Conservation (phyloP, 2,329 filamentous ascomycete genomes). For the Dactylellina sp. region DNA sequence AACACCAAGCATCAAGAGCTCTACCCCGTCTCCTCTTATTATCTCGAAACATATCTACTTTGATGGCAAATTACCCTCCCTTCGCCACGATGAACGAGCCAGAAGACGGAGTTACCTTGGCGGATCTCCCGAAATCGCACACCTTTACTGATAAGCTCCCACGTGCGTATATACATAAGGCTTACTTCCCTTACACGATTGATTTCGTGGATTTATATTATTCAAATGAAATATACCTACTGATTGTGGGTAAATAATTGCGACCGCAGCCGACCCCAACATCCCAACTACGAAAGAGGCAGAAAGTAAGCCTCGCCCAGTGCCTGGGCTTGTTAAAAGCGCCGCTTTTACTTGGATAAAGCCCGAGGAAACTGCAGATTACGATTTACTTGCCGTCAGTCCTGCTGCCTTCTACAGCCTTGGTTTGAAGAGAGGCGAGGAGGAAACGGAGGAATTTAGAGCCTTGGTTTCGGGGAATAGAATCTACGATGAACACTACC, state of each 20-base stretch:
- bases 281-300: slow-evolving; percentile 85
- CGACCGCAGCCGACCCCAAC: slow-evolving; percentile 73
- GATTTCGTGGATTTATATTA: too few relatives aligned
- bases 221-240: too few relatives aligned
- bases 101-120: slow-evolving; percentile 62
- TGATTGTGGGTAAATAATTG: not conserved
- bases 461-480: slow-evolving; percentile 84
- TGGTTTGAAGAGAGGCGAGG: slow-evolving; percentile 77
- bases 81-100: not conserved
- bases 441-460: slow-evolving; percentile 78
- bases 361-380: slow-evolving; percentile 75
- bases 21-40: slow-evolving; percentile 43
- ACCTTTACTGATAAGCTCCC: slow-evolving; percentile 71
- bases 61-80: slow-evolving; percentile 17
- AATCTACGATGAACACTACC: slow-evolving; percentile 82
- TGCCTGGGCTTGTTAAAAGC: slow-evolving; percentile 83
- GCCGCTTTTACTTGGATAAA: slow-evolving; percentile 92
- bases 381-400: slow-evolving; percentile 85
- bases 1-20: slow-evolving; percentile 26
- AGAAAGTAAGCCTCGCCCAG: slow-evolving; percentile 80
- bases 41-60: slow-evolving; percentile 42
- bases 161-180: slow-evolving; percentile 30
- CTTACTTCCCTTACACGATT: not conserved
- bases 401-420: slow-evolving; percentile 81
- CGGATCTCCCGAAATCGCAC: slow-evolving; percentile 73